Evolutionary conservation across 345 rosid genomes (phyloP).

Genomic region (Melaleuca alternifolia): DNA sequence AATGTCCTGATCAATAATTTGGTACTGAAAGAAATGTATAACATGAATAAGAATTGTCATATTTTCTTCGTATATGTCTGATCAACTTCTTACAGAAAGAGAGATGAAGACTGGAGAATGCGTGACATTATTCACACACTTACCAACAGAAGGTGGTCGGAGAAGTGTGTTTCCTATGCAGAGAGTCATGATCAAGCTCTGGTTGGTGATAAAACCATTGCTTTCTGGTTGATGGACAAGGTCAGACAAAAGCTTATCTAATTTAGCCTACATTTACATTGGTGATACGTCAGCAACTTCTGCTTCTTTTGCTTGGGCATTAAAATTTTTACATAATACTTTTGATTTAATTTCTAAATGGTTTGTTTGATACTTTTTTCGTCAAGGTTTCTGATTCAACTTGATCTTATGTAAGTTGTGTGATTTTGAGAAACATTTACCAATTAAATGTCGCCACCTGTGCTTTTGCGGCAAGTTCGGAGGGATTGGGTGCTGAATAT

Average conservation of each 20-base stretch:
- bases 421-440: not conserved
- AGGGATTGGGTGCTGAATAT: not conserved
- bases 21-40: not conserved
- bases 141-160: conserved; percentile 83
- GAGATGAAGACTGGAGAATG: conserved; percentile 90
- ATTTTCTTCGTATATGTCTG: not conserved
- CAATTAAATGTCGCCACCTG: not conserved
- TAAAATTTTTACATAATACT: not conserved
- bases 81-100: conserved; percentile 31
- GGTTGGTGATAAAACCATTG: conserved; percentile 97
- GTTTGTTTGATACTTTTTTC: not conserved
- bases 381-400: not conserved
- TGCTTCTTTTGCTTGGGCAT: not conserved
- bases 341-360: not conserved
- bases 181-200: conserved; percentile 99
- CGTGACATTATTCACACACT: conserved; percentile 63
- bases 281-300: not conserved
- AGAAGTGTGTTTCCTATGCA: conserved; percentile 80
- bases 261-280: not conserved
- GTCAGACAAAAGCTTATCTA: conserved; percentile 17
- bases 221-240: conserved; percentile 99
- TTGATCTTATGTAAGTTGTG: not conserved
- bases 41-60: not conserved
- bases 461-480: not conserved
- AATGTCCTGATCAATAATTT: not conserved